Evolutionary conservation across 208 protist species (phyloP).

Genomic region (Acanthamoeba quina): DNA sequence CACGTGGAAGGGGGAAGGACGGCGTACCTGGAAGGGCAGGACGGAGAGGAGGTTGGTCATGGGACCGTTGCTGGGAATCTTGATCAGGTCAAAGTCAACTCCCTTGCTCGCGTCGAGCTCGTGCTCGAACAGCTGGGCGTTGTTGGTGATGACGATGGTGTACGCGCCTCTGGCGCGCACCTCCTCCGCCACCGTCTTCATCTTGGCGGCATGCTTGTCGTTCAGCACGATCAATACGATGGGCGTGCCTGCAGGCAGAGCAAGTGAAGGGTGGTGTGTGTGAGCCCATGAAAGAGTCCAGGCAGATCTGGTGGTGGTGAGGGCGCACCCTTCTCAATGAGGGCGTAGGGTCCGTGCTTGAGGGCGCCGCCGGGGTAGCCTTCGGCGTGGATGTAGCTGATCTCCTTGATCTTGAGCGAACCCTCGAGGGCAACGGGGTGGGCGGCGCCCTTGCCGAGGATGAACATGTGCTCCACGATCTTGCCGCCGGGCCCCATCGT

Average conservation of each 20-base stretch:
- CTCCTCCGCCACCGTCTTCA: constrained; percentile 94
- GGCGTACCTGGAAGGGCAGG: constrained; percentile 90
- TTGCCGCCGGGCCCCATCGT: constrained; percentile 67
- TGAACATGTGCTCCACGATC: constrained; percentile 36
- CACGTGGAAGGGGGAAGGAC: not conserved
- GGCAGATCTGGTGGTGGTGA: not conserved
- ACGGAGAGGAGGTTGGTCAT: constrained; percentile 55
- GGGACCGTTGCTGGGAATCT: constrained; percentile 91
- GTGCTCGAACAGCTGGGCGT: constrained; percentile 60
- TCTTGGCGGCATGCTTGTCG: constrained; percentile 76
- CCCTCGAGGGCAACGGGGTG: constrained; percentile 93
- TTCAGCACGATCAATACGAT: constrained; percentile 93
- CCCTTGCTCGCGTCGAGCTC: constrained; percentile 59
- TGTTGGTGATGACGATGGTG: constrained; percentile 88
- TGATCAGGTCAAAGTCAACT: constrained; percentile 92
- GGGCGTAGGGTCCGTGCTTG: constrained; percentile 98
- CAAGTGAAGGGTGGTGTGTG: not conserved
- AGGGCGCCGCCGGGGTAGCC: constrained; percentile 94
- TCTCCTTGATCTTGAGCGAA: constrained; percentile 97
- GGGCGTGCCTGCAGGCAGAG: constrained; percentile 83
- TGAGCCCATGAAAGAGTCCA: not conserved
- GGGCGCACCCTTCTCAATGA: constrained; percentile 93
- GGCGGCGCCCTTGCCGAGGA: constrained; percentile 60
- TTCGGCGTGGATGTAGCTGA: constrained; percentile 98
- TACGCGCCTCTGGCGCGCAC: constrained; percentile 92